phyloP scores from a whole-genome alignment of 2,329 filamentous ascomycete genomes.

The Cercospora zeae-maydis region DNA sequence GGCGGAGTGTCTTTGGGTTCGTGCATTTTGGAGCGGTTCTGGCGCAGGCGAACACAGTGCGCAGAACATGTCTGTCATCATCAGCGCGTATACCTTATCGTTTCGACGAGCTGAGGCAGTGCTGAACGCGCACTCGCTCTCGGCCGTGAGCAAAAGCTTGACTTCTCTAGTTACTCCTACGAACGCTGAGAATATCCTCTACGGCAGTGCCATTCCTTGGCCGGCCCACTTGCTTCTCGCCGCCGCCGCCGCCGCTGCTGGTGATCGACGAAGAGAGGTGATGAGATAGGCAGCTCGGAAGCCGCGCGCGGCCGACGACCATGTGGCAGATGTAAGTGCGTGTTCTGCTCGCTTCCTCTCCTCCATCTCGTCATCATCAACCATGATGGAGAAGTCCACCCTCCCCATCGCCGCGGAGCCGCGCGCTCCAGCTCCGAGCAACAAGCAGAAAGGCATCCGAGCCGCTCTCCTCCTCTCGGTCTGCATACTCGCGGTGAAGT shows the following conservation, averaged over 20 bases:
- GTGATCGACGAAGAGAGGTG: not conserved
- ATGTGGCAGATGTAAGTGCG: not conserved
- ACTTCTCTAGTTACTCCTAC: not conserved
- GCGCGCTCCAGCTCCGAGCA: slow-evolving; percentile 16
- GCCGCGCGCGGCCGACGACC: not conserved
- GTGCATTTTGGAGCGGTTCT: not conserved
- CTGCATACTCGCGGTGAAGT: slow-evolving; percentile 15
- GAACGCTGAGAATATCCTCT: too few relatives aligned
- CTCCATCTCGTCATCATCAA: slow-evolving; percentile 1
- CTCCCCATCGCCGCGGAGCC: slow-evolving; percentile 25
- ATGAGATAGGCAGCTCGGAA: slow-evolving; percentile 12
- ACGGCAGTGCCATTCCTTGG: too few relatives aligned
- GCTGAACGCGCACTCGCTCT: not conserved
- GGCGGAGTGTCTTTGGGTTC: not conserved
- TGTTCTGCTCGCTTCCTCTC: not conserved
- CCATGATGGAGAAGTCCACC: slow-evolving; percentile 28
- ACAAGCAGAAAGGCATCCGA: slow-evolving; percentile 17
- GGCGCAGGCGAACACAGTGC: not conserved
- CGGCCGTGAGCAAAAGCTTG: not conserved
- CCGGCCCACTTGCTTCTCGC: slow-evolving; percentile 2
- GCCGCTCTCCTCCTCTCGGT: slow-evolving; percentile 14
- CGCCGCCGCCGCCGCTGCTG: not conserved
- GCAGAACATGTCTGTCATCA: not conserved
- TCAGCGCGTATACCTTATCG: not conserved
- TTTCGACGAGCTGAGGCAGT: not conserved